Conservation (phyloP, 2,329 filamentous ascomycete species). For the Colletotrichum sp. region DNA sequence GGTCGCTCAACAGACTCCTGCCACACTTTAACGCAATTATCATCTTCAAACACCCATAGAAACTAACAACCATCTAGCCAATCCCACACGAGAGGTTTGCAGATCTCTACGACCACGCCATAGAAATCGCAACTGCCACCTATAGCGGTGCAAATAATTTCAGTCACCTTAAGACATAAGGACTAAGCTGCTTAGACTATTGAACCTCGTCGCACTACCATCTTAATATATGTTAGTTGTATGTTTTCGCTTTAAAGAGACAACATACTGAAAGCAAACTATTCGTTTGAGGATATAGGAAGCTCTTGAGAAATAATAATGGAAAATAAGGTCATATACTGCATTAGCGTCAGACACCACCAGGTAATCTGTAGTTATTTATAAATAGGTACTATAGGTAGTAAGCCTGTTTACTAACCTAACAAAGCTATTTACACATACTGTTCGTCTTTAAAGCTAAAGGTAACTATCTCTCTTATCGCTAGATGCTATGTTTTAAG, state of each 20-base stretch:
- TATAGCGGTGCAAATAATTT: background rate
- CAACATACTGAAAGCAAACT: background rate
- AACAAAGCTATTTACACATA: background rate
- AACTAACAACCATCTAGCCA: background rate
- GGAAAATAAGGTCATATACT: background rate
- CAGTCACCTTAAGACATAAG: background rate
- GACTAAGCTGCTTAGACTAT: background rate
- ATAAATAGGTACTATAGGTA: background rate
- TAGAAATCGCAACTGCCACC: background rate
- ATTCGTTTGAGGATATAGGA: background rate
- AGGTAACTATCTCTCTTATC: background rate
- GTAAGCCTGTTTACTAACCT: background rate
- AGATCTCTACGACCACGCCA: background rate
- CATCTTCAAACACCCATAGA: background rate
- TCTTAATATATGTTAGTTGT: background rate
- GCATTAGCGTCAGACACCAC: background rate
- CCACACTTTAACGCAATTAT: background rate
- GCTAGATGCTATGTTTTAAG: background rate
- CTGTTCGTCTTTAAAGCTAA: background rate
- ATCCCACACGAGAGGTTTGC: background rate
- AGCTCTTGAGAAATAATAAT: background rate
- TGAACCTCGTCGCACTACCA: background rate
- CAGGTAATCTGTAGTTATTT: background rate
- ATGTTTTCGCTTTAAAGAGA: background rate
- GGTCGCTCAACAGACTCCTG: background rate